Conservation (phyloP, 768 basidiomycete species). For the Agaricus subrufescens region DNA sequence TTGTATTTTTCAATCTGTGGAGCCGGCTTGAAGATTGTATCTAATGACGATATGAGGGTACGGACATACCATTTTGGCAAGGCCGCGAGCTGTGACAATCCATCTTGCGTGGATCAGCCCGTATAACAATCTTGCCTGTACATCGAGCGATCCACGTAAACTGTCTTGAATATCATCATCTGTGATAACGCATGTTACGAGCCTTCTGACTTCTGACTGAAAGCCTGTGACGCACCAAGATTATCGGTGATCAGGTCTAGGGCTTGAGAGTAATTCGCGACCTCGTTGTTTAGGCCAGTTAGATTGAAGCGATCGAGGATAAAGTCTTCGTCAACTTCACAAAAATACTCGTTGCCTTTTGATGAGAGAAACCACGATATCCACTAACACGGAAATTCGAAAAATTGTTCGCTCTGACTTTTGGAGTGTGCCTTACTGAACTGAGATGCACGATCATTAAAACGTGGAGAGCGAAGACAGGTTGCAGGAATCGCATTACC, state of each 20-base stretch:
- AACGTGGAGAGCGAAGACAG: conserved; percentile 12
- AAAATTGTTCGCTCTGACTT: neutral
- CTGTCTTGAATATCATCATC: conserved; percentile 97
- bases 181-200: conserved; percentile 19
- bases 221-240: conserved; percentile 57
- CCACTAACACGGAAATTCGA: conserved; percentile 52
- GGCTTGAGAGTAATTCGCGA: conserved; percentile 90
- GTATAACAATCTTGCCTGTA: conserved; percentile 89
- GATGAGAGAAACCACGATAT: conserved; percentile 97
- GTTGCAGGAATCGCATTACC: conserved; percentile 47
- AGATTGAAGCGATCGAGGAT: conserved; percentile 98
- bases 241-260: conserved; percentile 96
- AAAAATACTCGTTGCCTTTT: conserved; percentile 99
- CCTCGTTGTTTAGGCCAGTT: conserved; percentile 94
- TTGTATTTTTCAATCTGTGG: conserved; percentile 92
- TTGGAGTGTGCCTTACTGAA: conserved; percentile 2
- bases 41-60: neutral
- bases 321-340: conserved; percentile 99
- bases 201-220: neutral
- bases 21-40: neutral
- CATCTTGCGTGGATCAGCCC: conserved; percentile 96
- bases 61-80: conserved; percentile 84
- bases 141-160: conserved; percentile 84
- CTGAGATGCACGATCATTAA: conserved; percentile 3
- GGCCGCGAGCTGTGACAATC: conserved; percentile 91